These are phyloP conservation scores for Triticum turgidum DNA, from an alignment of 176 grass and related monocot genomes.

Conservation along the genomic window DNA sequence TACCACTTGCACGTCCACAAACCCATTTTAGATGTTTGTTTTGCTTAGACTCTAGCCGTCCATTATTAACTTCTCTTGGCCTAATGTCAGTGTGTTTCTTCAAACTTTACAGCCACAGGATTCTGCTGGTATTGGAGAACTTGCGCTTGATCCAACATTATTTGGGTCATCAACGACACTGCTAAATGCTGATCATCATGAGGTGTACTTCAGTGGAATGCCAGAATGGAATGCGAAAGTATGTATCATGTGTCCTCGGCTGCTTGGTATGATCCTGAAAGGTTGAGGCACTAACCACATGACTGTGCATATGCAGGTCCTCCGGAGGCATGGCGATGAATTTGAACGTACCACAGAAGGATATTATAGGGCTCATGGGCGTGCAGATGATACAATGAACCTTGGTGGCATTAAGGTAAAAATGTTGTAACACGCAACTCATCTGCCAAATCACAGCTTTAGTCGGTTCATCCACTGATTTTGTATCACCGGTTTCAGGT, in stretches of 20 bases:
- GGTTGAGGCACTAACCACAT: slow-evolving; percentile 30
- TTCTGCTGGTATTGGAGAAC: slow-evolving; percentile 69
- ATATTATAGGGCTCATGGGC: slow-evolving; percentile 87
- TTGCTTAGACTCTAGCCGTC: background rate
- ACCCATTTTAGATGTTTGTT: background rate
- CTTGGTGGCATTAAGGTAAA: slow-evolving; percentile 96
- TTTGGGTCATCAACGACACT: slow-evolving; percentile 83
- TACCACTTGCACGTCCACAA: background rate
- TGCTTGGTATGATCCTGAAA: background rate
- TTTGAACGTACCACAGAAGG: slow-evolving; percentile 68
- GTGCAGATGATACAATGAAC: slow-evolving; percentile 97
- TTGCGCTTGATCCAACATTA: slow-evolving; percentile 81
- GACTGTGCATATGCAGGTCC: slow-evolving; percentile 45
- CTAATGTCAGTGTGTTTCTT: background rate
- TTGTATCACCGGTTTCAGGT: slow-evolving; percentile 47
- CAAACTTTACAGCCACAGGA: slow-evolving; percentile 53
- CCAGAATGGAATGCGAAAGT: slow-evolving; percentile 76
- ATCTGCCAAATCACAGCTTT: background rate
- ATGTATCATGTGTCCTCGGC: background rate
- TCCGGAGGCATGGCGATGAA: slow-evolving; percentile 93
- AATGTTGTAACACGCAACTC: background rate
- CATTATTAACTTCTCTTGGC: background rate
- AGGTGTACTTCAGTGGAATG: slow-evolving; percentile 91
- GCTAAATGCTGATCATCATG: slow-evolving; percentile 86
- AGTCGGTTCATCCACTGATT: background rate